These are phyloP conservation scores for Cutaneotrichosporon spelunceum DNA, from an alignment of 1,284 basidiomycete genomes.

Conservation along the genomic window DNA sequence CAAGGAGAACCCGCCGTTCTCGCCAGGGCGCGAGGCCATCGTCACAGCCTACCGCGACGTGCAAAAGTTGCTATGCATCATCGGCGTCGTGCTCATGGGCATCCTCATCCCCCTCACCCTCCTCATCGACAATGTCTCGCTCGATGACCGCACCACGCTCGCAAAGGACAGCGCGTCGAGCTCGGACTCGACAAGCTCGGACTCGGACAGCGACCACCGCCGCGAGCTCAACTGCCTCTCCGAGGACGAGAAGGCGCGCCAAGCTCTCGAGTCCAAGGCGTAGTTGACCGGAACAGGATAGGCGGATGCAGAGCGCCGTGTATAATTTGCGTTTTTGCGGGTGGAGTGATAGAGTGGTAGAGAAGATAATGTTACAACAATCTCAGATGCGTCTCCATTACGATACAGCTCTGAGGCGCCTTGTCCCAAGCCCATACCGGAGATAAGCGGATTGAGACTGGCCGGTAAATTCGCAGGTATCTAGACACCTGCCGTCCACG, in stretches of 20 bases:
- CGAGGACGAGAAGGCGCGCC: background rate
- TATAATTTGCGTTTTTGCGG: background rate
- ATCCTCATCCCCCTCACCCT: constrained; percentile 31
- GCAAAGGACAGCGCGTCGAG: constrained; percentile 5
- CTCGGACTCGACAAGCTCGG: background rate
- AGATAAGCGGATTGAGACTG: too few species aligned
- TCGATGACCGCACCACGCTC: constrained; percentile 28
- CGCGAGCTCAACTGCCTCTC: background rate
- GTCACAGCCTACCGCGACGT: constrained; percentile 41
- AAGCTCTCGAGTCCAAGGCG: background rate
- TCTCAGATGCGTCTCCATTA: too few species aligned
- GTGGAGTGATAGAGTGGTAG: too few species aligned
- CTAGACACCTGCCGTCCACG: too few species aligned
- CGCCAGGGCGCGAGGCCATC: constrained; percentile 43
- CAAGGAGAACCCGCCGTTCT: constrained; percentile 41
- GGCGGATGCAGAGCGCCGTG: background rate
- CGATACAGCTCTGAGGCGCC: too few species aligned
- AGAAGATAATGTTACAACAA: too few species aligned
- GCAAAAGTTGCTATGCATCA: constrained; percentile 41
- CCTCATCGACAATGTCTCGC: constrained; percentile 33
- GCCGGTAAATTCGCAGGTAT: too few species aligned
- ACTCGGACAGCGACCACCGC: background rate
- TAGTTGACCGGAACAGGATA: background rate
- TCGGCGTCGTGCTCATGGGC: constrained; percentile 39
- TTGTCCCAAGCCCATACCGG: too few species aligned